Evolutionary conservation across 2,329 filamentous ascomycete species (phyloP).

Genomic region (Hypoxylon sp.): DNA sequence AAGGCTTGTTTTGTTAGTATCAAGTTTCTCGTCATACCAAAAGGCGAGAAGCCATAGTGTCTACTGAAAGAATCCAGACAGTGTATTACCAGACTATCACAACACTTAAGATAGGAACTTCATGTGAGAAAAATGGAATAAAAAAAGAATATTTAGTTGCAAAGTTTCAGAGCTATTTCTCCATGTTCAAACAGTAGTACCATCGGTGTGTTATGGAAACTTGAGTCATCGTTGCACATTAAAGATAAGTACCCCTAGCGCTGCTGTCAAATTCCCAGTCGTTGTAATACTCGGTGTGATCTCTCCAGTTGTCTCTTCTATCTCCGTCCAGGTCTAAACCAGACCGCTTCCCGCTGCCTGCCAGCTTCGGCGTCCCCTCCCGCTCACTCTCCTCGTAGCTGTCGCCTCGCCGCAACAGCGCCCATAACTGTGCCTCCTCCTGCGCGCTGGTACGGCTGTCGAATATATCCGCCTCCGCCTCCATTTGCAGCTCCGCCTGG

Average conservation of each 20-base stretch:
- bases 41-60: conserved; percentile 28
- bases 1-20: conserved; percentile 1
- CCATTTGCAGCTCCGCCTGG: conserved; percentile 44
- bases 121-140: conserved; percentile 33
- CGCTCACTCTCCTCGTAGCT: background rate
- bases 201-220: background rate
- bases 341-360: conserved; percentile 1
- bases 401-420: conserved; percentile 33
- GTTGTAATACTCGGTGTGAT: conserved; percentile 31
- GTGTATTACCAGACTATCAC: conserved; percentile 39
- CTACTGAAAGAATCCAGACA: conserved; percentile 29
- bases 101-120: conserved; percentile 35
- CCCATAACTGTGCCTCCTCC: conserved; percentile 47
- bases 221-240: background rate
- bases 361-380: background rate
- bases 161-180: background rate
- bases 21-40: conserved; percentile 5
- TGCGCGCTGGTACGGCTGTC: conserved; percentile 38
- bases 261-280: conserved; percentile 36
- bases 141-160: background rate
- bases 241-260: background rate
- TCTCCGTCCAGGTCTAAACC: conserved; percentile 11
- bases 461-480: conserved; percentile 42
- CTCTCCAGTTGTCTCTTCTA: conserved; percentile 34
- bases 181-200: background rate